A percentile compares a stretch with the other conserved stretches of the same genome.
Evolutionary conservation across 2,329 filamentous ascomycete species (phyloP).

Genomic region (Apiospora arundinis): DNA sequence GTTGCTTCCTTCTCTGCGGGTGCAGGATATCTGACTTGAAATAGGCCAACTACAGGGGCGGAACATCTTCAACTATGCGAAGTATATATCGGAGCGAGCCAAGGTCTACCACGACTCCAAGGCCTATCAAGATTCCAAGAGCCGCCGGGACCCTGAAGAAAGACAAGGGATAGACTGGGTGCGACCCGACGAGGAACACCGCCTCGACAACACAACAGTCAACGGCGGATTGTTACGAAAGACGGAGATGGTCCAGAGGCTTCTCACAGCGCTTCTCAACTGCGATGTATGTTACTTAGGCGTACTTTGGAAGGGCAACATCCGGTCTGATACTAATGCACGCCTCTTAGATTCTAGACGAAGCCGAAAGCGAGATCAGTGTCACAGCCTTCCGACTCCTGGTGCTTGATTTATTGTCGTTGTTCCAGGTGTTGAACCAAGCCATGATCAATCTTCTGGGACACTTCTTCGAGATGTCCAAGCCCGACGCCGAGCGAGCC

Average conservation of each 20-base stretch:
- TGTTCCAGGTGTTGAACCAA: constrained; percentile 96
- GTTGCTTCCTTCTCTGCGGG: not conserved
- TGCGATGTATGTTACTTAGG: constrained; percentile 74
- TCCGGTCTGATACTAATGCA: not conserved
- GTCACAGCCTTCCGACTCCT: constrained; percentile 91
- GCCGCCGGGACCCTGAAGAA: not conserved
- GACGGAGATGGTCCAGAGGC: constrained; percentile 87
- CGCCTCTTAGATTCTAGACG: constrained; percentile 75
- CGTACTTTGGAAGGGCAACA: not conserved
- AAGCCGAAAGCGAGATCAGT: constrained; percentile 95
- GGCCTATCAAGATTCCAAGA: constrained; percentile 24
- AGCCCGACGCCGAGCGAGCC: constrained; percentile 88
- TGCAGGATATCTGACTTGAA: not conserved
- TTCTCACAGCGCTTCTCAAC: constrained; percentile 83
- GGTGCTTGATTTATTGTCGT: constrained; percentile 84
- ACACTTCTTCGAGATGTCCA: constrained; percentile 98
- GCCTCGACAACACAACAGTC: constrained; percentile 83
- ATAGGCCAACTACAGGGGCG: constrained; percentile 91
- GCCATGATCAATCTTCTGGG: constrained; percentile 96
- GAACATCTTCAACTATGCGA: constrained; percentile 91
- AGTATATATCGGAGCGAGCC: constrained; percentile 84
- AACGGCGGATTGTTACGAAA: constrained; percentile 93
- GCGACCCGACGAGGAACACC: constrained; percentile 73
- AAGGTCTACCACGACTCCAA: constrained; percentile 84
- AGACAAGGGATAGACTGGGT: constrained; percentile 77